Conservation (phyloP, 208 protist species). For the Leishmania tropica region DNA sequence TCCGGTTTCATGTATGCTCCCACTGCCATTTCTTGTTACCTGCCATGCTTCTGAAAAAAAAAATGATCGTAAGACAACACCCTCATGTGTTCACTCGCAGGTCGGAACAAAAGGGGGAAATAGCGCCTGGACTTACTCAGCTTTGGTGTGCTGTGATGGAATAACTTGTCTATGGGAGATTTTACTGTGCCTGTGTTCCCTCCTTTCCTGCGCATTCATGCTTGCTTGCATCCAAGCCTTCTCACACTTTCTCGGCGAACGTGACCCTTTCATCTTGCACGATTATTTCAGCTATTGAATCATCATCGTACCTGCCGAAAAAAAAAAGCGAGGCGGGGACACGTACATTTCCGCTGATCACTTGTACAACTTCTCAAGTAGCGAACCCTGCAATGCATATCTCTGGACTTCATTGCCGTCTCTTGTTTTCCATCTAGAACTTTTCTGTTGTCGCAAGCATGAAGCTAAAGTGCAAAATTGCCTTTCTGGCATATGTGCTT, state of each 20-base stretch:
- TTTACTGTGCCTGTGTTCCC: background rate
- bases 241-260: background rate
- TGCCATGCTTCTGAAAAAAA: background rate
- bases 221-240: background rate
- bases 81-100: no score
- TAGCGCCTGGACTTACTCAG: background rate
- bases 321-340: background rate
- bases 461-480: background rate
- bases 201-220: background rate
- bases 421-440: background rate
- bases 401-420: background rate
- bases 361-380: background rate
- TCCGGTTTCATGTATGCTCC: background rate
- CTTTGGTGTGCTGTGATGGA: background rate
- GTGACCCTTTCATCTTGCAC: background rate
- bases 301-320: background rate
- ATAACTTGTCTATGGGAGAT: background rate
- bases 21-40: background rate
- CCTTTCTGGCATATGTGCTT: background rate
- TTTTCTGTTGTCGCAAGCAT: background rate
- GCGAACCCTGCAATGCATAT: background rate
- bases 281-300: background rate
- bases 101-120: background rate
- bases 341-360: background rate
- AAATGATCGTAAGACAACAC: background rate